phyloP scores from a whole-genome alignment of 257 asterid genomes.

The Scutellaria barbata region DNA sequence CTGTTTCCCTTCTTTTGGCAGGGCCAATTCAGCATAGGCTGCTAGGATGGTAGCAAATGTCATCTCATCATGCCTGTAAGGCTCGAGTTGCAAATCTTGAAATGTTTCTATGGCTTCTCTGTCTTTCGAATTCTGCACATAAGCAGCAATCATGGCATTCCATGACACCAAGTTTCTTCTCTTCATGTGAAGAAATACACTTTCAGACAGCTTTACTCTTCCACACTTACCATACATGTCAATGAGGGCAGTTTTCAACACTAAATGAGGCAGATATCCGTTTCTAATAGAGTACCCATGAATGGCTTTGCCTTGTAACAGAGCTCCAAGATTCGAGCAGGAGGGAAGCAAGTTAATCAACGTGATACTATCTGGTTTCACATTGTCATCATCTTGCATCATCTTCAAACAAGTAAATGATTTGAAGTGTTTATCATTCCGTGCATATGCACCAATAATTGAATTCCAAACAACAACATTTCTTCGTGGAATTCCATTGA shows the following conservation, averaged over 20 bases:
- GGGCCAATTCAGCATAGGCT: conserved; percentile 61
- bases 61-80: conserved; percentile 50
- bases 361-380: conserved; percentile 59
- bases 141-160: conserved; percentile 64
- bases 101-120: conserved; percentile 51
- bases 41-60: conserved; percentile 51
- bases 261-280: conserved; percentile 49
- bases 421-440: conserved; percentile 38
- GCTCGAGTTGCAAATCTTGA: conserved; percentile 36
- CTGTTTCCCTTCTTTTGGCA: conserved; percentile 63
- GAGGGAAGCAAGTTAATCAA: conserved; percentile 67
- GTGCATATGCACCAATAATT: conserved; percentile 54
- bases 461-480: conserved; percentile 65
- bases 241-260: conserved; percentile 59
- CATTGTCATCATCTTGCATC: conserved; percentile 47
- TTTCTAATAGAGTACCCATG: conserved; percentile 59
- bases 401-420: conserved; percentile 49
- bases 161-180: conserved; percentile 52
- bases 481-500: conserved; percentile 40
- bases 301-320: conserved; percentile 50
- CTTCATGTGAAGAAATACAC: conserved; percentile 41
- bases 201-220: conserved; percentile 39
- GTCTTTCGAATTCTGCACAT: conserved; percentile 44
- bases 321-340: conserved; percentile 47
- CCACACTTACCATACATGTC: conserved; percentile 66